Base-by-base conservation (phyloP, 2,329 filamentous ascomycete species). In the Cytospora leucostoma region DNA sequence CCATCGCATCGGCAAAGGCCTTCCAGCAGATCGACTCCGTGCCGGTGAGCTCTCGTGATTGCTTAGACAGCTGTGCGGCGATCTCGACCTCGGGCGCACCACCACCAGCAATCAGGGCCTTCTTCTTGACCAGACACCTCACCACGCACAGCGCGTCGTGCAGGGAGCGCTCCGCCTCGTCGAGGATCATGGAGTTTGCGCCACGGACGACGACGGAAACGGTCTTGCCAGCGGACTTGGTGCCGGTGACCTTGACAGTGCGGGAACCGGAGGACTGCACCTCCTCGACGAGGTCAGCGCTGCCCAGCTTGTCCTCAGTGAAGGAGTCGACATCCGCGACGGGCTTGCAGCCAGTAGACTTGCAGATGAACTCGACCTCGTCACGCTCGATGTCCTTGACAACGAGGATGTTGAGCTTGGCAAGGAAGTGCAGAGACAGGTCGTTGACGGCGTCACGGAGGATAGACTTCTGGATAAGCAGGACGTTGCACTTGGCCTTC, bases 1-100 rank as follows among this genome's bases (percentile, higher is more conserved):
- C 95, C 81, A 99, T 90, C 8, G 95, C 95, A 68, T 99, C 94
- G 1, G 96, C 95, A 74, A 99, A 99, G 0, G 94, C 94, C 81
- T 97, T 98, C 92, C 92, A 99, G 86, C 95, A 99, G 74, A 98
- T 97, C 47, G 93, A 88, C 77, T 99, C 95, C 6, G 95, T 97
- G 65, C 96, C 96, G 0, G 89, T 88, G 65, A 97, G 83, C 71
- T 89, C 88, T 69, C 93, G 90, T 10, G 94, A 87, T 73, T 91
- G 90, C 77, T 91, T 89, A 63, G 90, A 87, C 38, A 99, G 85
- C 72, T 92, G 86, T 61, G 95, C 90, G 27, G 95, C 92, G 71
- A 99, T 94, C 79, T 98, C 93, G 72, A 98, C 96, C 78, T 99
- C 95, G 33, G 95, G 92, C 2, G 95, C 95, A 74, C 95, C 95